Conservation (phyloP, 2,329 filamentous ascomycete genomes). For the Ophiostoma novo-ulmi region DNA sequence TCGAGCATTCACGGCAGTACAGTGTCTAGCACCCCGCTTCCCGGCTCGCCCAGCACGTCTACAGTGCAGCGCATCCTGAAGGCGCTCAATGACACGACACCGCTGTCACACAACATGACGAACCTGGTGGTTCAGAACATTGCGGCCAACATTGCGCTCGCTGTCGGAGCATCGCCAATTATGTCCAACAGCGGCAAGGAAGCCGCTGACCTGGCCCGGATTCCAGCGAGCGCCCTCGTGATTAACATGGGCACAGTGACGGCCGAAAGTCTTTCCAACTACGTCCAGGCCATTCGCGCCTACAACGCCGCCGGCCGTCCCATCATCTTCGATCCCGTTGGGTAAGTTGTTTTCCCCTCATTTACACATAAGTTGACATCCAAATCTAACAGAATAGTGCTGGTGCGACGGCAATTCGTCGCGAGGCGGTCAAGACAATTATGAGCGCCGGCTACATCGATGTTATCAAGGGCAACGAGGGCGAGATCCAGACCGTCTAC, state of each 20-base stretch:
- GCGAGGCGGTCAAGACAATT: conserved; percentile 64
- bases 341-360: conserved; percentile 43
- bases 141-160: conserved; percentile 82
- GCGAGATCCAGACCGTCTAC: conserved; percentile 72
- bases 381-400: conserved; percentile 43
- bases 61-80: conserved; percentile 46
- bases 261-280: conserved; percentile 65
- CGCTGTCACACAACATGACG: conserved; percentile 93
- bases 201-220: conserved; percentile 69
- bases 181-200: conserved; percentile 88
- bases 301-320: conserved; percentile 76
- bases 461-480: conserved; percentile 90
- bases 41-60: conserved; percentile 16
- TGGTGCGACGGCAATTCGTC: conserved; percentile 71
- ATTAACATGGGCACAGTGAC: conserved; percentile 95
- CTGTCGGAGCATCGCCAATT: conserved; percentile 82
- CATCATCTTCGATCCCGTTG: conserved; percentile 83
- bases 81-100: conserved; percentile 57
- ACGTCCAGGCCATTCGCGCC: conserved; percentile 66
- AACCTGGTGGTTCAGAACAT: conserved; percentile 95
- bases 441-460: conserved; percentile 71
- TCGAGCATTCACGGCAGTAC: neutral
- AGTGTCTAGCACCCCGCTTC: neutral
- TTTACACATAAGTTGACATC: neutral
- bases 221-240: conserved; percentile 68